Percentiles rank a stretch among this genome's conserved stretches.
Conservation (phyloP, 2,329 filamentous ascomycete genomes). For the Herpotrichia juniperi region DNA sequence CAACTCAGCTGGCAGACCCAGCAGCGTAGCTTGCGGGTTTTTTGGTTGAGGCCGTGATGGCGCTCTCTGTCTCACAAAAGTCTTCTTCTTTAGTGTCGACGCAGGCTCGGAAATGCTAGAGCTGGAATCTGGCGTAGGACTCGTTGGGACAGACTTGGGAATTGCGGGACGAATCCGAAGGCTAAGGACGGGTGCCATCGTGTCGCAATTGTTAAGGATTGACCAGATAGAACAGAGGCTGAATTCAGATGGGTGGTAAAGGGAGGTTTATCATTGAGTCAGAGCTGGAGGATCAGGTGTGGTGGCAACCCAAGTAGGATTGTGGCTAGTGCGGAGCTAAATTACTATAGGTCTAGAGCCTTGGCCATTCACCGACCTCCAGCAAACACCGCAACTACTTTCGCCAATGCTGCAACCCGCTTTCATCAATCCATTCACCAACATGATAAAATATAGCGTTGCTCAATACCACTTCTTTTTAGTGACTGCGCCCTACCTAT, state of each 20-base stretch:
- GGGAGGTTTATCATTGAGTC: no score
- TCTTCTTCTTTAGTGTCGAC: not conserved
- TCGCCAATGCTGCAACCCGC: not conserved
- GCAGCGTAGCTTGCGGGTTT: constrained; percentile 16
- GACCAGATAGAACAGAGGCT: not conserved
- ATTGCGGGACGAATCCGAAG: not conserved
- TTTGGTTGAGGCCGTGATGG: not conserved
- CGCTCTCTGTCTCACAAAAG: not conserved
- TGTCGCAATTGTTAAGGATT: not conserved
- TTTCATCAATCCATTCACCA: not conserved
- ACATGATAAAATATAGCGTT: no score
- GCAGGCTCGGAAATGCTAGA: not conserved
- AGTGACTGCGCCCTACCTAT: not conserved
- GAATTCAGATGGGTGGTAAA: not conserved
- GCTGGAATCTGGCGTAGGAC: not conserved
- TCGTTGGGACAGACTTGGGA: not conserved
- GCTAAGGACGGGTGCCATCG: not conserved
- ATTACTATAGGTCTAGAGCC: no score
- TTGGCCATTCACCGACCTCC: not conserved
- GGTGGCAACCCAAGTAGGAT: no score
- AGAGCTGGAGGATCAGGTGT: no score
- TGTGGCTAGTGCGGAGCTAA: no score
- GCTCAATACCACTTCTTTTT: no score
- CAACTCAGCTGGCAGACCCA: constrained; percentile 18
- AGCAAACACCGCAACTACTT: not conserved